Conservation (phyloP, 306 rosid genomes). For the Quillaja saponaria region DNA sequence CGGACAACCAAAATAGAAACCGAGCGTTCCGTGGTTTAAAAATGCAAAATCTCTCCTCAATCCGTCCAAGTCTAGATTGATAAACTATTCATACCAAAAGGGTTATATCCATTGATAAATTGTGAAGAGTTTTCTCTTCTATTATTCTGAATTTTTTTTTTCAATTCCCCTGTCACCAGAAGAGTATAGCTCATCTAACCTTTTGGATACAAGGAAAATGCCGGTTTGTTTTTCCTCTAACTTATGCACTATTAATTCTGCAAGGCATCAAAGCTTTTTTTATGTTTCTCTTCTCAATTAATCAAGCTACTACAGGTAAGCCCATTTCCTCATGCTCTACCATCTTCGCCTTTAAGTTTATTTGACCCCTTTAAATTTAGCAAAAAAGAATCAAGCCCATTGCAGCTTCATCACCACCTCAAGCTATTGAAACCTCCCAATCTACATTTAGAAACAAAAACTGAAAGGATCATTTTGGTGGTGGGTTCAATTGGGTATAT, state of each 20-base stretch:
- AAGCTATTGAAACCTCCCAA: constrained; percentile 41
- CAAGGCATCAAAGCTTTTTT: constrained; percentile 42
- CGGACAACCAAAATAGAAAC: too few species aligned
- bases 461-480: constrained; percentile 71
- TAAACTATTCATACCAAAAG: too few species aligned
- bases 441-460: constrained; percentile 59
- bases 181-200: background rate
- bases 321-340: constrained; percentile 42
- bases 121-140: too few species aligned
- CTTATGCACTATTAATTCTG: constrained; percentile 50
- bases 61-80: too few species aligned
- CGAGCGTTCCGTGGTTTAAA: too few species aligned
- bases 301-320: constrained; percentile 51
- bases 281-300: constrained; percentile 53
- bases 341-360: constrained; percentile 31
- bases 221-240: constrained; percentile 59
- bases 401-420: constrained; percentile 48
- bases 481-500: constrained; percentile 97
- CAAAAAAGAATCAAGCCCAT: constrained; percentile 44
- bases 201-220: constrained; percentile 41
- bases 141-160: constrained; percentile 24
- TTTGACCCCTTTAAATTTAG: constrained; percentile 37
- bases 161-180: constrained; percentile 14
- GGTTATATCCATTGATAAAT: too few species aligned
- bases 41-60: too few species aligned